These are phyloP conservation scores for Lichtheimia corymbifera DNA, from an alignment of 371 early-diverging fungal genomes.

Conservation along the genomic window DNA sequence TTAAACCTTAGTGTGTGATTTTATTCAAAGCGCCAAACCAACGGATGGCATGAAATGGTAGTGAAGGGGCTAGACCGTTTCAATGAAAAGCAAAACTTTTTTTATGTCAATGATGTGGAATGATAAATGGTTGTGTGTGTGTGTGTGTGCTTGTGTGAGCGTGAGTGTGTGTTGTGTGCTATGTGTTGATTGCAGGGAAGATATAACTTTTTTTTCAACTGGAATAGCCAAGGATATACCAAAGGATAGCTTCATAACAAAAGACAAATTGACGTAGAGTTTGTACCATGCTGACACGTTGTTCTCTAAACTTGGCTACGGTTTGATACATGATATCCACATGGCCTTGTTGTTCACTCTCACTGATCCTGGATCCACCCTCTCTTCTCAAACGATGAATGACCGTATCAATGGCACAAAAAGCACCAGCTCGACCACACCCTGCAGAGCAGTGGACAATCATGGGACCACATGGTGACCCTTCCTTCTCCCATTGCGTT, in stretches of 20 bases:
- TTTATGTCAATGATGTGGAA: too few relatives aligned
- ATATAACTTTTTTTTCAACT: not conserved
- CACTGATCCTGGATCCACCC: not conserved
- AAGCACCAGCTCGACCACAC: conserved; percentile 95
- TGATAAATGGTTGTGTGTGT: too few relatives aligned
- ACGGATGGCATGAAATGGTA: too few relatives aligned
- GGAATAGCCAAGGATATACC: conserved; percentile 47
- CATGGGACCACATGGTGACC: conserved; percentile 61
- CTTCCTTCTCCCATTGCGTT: conserved; percentile 16
- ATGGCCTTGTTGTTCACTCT: conserved; percentile 8
- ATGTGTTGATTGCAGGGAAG: too few relatives aligned
- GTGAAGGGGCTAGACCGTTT: too few relatives aligned
- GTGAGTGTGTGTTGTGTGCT: too few relatives aligned
- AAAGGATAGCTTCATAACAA: conserved; percentile 85
- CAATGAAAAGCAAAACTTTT: too few relatives aligned
- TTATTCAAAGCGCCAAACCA: too few relatives aligned
- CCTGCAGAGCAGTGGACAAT: conserved; percentile 98
- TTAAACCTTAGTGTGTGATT: too few relatives aligned
- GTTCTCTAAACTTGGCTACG: conserved; percentile 73
- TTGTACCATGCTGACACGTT: conserved; percentile 89
- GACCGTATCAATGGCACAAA: conserved; percentile 82
- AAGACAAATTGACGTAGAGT: conserved; percentile 86
- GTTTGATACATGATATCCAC: conserved; percentile 63
- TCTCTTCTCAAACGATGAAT: conserved; percentile 9
- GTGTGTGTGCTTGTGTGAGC: too few relatives aligned